These are phyloP conservation scores for Teratosphaeriaceae sp. DNA, from an alignment of 2,329 filamentous ascomycete species.

Conservation along the genomic window DNA sequence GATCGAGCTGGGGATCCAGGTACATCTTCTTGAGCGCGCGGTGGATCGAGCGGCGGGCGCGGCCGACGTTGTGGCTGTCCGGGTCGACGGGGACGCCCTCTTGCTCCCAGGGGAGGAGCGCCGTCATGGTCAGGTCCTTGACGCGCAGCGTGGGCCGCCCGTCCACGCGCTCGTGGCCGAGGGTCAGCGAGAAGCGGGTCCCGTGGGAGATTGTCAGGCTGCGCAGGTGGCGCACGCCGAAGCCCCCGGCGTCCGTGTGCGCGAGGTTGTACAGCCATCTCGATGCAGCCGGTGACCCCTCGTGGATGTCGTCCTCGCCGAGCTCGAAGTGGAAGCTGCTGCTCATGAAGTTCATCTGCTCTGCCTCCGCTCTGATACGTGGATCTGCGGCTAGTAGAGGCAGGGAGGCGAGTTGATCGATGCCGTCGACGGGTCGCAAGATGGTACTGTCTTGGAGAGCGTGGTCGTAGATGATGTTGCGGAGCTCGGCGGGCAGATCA, in stretches of 20 bases:
- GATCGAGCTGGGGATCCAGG: background rate
- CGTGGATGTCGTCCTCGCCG: background rate
- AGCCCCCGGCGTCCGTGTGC: too few relatives aligned
- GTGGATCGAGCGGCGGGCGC: background rate
- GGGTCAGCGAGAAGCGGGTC: background rate
- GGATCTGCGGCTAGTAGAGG: background rate
- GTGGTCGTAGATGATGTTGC: background rate
- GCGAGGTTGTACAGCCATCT: background rate
- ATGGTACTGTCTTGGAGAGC: background rate
- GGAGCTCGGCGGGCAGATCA: background rate
- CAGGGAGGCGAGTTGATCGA: background rate
- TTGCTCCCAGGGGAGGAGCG: background rate
- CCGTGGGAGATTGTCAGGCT: background rate
- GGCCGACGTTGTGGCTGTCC: background rate
- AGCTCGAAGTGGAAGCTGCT: conserved; percentile 5
- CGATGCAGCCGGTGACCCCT: background rate
- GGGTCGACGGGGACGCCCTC: background rate
- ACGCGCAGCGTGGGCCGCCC: background rate
- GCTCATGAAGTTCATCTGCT: background rate
- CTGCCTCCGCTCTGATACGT: conserved; percentile 1
- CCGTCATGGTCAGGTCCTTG: background rate
- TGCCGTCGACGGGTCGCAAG: background rate
- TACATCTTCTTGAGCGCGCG: background rate
- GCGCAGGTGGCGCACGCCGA: background rate
- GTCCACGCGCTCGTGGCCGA: background rate